A percentile compares a stretch with the other conserved stretches of the same genome.
Evolutionary conservation across 306 rosid genomes (phyloP).

Genomic region (Quercus variabilis): DNA sequence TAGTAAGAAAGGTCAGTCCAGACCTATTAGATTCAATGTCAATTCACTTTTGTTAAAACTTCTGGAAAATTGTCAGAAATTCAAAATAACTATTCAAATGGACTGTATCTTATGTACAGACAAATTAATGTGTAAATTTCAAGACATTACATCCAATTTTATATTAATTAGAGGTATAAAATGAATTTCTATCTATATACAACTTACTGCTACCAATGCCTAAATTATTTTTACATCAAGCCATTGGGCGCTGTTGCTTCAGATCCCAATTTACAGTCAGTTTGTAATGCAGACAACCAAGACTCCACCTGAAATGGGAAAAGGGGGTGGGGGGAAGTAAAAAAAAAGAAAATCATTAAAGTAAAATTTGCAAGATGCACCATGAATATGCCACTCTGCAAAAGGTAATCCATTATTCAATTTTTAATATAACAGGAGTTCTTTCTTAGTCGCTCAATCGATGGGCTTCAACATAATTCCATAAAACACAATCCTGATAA

Average conservation of each 20-base stretch:
- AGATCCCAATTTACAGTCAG: slow-evolving; percentile 51
- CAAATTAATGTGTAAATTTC: slow-evolving; percentile 4
- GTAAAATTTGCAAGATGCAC: neutral
- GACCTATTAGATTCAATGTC: neutral
- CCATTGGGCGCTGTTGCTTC: slow-evolving; percentile 31
- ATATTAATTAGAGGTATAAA: slow-evolving; percentile 4
- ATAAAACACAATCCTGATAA: neutral
- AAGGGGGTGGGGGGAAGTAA: neutral
- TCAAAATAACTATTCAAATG: slow-evolving; percentile 14
- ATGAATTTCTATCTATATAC: slow-evolving; percentile 26
- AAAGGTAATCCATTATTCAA: neutral
- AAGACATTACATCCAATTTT: slow-evolving; percentile 13
- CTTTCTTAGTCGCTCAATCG: neutral
- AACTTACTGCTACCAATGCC: slow-evolving; percentile 18
- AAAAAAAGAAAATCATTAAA: neutral
- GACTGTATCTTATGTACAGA: slow-evolving; percentile 21
- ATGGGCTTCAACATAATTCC: neutral
- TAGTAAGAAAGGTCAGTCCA: neutral
- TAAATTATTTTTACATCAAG: slow-evolving; percentile 7
- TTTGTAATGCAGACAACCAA: slow-evolving; percentile 62
- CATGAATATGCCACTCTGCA: neutral
- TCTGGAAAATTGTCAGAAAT: slow-evolving; percentile 4
- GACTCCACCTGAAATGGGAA: slow-evolving; percentile 59
- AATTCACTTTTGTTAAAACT: neutral
- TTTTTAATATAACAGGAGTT: neutral